Evolutionary conservation across 2,329 filamentous ascomycete genomes (phyloP), one percentile per base, ranked within the genome.

Genomic region (Zalaria sp.): DNA sequence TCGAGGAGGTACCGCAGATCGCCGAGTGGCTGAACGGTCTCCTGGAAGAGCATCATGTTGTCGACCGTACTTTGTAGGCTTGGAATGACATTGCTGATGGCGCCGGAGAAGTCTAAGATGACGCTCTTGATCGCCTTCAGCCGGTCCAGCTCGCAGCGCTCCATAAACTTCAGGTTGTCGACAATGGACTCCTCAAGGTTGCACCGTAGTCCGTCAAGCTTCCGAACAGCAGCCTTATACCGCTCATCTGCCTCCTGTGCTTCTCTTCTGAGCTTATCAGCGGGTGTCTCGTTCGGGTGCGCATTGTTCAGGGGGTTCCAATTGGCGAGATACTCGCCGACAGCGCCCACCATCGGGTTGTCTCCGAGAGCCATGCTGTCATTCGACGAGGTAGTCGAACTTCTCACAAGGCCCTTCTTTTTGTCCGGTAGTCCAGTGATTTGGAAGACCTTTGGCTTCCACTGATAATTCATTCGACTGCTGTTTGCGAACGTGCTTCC

Each of bases 121-220:
- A 98, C 93, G 25, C 89, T 89, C 71, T 98, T 96, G 71, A 98
- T 91, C 18, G 93, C 91, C 71, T 93, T 96, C 38, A 98, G 72
- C 47, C 93, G 78, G 61, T 98, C 93, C 46, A 96, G 69, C 63
- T 98, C 91, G 61, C 91, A 98, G 47, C 89, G 85, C 68, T 98
- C 91, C 64, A 98, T 85, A 64, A 95, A 98, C 59, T 81, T 86
- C 50, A 98, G 73, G 57, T 96, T 88, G 38, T 89, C 73, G 49
- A 93, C 78, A 59, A 98, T 95, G 43, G 86, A 81, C 62, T 98
- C 87, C 63, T 98, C 91, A n/a, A 98, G 71, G 43, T 85, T 86
- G 66, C 91, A 96, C 35, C 91, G 79, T 56, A 96, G 73, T 51
- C 85, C 79, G 58, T 98, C 91, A 32, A 98, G 75, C 63, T 84